phyloP scores from a whole-genome alignment of 371 early-diverging fungal genomes.

The Rhizopus arrhizus region DNA sequence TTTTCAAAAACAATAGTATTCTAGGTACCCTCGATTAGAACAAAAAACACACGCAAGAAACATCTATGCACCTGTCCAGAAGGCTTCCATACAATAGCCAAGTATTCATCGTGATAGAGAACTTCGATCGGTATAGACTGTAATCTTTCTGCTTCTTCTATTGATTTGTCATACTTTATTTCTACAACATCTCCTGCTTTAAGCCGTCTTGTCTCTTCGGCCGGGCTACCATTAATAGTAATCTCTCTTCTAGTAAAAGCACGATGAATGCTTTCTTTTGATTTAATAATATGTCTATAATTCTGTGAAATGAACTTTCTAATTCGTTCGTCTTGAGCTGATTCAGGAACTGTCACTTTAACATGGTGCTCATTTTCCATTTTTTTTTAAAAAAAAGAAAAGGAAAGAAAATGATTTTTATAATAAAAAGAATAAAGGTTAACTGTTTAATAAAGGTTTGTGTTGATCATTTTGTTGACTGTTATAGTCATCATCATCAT shows the following conservation, averaged over 20 bases:
- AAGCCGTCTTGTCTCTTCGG: slow-evolving; percentile 50
- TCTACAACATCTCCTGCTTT: slow-evolving; percentile 45
- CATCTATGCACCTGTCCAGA: slow-evolving; percentile 48
- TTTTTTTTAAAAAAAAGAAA: slow-evolving; percentile 2
- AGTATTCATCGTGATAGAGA: slow-evolving; percentile 48
- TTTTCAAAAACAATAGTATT: slow-evolving; percentile 34
- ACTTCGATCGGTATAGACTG: slow-evolving; percentile 41
- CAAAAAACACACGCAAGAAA: slow-evolving; percentile 20
- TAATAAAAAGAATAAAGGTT: background rate
- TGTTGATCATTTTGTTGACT: slow-evolving; percentile 9
- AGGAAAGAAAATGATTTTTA: background rate
- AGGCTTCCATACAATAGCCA: slow-evolving; percentile 60
- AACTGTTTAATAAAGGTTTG: slow-evolving; percentile 9
- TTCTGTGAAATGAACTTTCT: slow-evolving; percentile 30
- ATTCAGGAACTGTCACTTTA: slow-evolving; percentile 15
- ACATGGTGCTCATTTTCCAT: slow-evolving; percentile 7
- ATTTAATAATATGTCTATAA: slow-evolving; percentile 34
- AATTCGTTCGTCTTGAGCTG: slow-evolving; percentile 19
- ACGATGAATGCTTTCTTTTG: slow-evolving; percentile 40
- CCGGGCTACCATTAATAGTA: slow-evolving; percentile 45
- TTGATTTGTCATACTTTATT: slow-evolving; percentile 40
- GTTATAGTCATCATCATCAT: background rate
- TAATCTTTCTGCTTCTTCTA: slow-evolving; percentile 40
- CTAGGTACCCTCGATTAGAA: slow-evolving; percentile 1
- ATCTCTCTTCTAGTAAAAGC: slow-evolving; percentile 48